These are phyloP conservation scores for Kodamaea anthophila DNA, from an alignment of 1,139 yeast genomes.

Conservation along the genomic window DNA sequence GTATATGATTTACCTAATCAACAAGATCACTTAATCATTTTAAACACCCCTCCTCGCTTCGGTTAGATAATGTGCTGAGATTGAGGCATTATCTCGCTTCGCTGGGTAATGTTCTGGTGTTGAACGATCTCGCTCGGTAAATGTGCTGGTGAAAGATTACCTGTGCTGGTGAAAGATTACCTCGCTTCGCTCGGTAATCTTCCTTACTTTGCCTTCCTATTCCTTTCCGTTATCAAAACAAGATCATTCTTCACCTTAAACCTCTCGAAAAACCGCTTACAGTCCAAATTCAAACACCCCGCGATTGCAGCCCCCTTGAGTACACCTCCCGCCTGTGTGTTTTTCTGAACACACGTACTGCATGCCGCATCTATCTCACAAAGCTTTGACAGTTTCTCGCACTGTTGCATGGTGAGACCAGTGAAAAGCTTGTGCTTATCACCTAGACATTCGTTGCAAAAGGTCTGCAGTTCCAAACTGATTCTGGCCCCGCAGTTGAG, in stretches of 20 bases:
- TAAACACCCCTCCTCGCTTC: too few species aligned
- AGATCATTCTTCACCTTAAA: slow-evolving; percentile 14
- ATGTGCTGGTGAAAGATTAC: too few species aligned
- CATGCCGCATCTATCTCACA: slow-evolving; percentile 17
- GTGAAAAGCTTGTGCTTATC: slow-evolving; percentile 18
- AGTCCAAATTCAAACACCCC: slow-evolving; percentile 27
- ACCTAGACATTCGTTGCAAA: slow-evolving; percentile 20
- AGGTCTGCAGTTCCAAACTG: slow-evolving; percentile 3
- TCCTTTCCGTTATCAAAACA: slow-evolving; percentile 4
- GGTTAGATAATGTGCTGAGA: too few species aligned
- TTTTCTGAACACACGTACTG: slow-evolving; percentile 19
- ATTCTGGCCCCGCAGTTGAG: slow-evolving; percentile 19
- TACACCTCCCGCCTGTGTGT: slow-evolving; percentile 11
- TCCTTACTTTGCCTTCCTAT: too few species aligned
- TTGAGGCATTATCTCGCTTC: too few species aligned
- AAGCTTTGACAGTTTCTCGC: slow-evolving; percentile 12
- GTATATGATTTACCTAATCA: too few species aligned
- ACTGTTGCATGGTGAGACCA: slow-evolving; percentile 14
- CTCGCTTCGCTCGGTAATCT: too few species aligned
- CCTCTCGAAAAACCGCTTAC: slow-evolving; percentile 20
- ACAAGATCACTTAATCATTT: too few species aligned
- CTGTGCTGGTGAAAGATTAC: too few species aligned
- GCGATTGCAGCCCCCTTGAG: slow-evolving; percentile 11
- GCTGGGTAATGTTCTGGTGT: too few species aligned
- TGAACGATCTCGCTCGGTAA: too few species aligned